A percentile compares a stretch with the other conserved stretches of the same genome.
These are phyloP conservation scores for Thuja plicata DNA, from an alignment of 83 land plant genomes.

Conservation along the genomic window DNA sequence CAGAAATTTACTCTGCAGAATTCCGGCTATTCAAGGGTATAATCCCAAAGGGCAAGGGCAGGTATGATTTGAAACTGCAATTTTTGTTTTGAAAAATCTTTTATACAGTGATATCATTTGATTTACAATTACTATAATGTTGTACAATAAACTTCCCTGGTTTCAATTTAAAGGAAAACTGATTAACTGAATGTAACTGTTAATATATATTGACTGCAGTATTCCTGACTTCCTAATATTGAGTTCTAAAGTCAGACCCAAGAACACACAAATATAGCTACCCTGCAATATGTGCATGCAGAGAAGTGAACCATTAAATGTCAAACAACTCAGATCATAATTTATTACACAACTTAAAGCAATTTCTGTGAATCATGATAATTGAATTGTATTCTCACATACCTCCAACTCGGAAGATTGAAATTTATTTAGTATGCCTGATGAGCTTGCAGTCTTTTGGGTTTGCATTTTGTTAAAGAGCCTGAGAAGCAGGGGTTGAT, in stretches of 20 bases:
- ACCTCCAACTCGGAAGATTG: neutral
- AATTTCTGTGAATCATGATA: neutral
- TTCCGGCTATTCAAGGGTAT: slow-evolving; percentile 86
- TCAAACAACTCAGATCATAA: neutral
- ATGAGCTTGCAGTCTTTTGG: neutral
- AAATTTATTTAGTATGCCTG: neutral
- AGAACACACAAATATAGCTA: neutral
- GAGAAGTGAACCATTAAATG: neutral
- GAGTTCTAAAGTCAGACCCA: neutral
- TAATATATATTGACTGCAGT: neutral
- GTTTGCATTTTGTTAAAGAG: too few species aligned
- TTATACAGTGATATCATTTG: neutral
- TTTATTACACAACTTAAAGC: neutral
- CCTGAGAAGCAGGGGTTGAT: too few species aligned
- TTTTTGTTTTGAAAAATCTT: neutral
- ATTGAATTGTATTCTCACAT: neutral
- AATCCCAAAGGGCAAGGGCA: slow-evolving; percentile 53
- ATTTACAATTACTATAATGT: neutral
- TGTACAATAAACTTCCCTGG: neutral
- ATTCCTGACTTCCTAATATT: neutral
- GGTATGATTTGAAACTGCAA: slow-evolving; percentile 35
- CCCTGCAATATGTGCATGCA: neutral
- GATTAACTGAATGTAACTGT: neutral
- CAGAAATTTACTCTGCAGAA: slow-evolving; percentile 87
- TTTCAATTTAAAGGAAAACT: neutral